These are phyloP conservation scores for Lasiosphaeris hirsuta DNA, from an alignment of 495 filamentous ascomycete species.

Conservation along the genomic window DNA sequence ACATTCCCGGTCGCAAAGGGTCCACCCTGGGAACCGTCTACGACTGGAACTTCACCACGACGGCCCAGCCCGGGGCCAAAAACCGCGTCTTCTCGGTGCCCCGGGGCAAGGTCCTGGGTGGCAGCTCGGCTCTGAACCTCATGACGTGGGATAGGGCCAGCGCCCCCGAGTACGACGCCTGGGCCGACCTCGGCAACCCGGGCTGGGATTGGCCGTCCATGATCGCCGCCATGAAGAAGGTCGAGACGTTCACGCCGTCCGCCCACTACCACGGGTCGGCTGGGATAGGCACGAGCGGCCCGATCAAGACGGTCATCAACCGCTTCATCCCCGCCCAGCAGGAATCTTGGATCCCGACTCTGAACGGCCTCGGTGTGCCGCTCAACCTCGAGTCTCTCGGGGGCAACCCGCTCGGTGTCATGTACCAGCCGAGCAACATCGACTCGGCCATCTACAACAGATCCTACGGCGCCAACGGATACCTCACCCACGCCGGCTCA, in stretches of 20 bases:
- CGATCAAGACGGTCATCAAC: constrained; percentile 34
- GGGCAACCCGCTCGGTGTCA: constrained; percentile 35
- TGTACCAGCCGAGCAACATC: constrained; percentile 36
- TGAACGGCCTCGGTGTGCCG: constrained; percentile 30
- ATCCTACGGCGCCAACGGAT: constrained; percentile 32
- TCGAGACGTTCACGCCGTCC: constrained; percentile 25
- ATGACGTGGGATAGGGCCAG: constrained; percentile 52
- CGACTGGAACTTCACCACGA: constrained; percentile 51
- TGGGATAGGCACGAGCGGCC: constrained; percentile 24
- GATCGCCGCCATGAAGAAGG: constrained; percentile 26
- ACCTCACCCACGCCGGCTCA: constrained; percentile 17
- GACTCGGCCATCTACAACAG: constrained; percentile 25
- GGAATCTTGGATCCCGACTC: constrained; percentile 28
- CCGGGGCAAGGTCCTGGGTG: constrained; percentile 48
- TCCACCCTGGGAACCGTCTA: constrained; percentile 41
- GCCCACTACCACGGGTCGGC: constrained; percentile 8
- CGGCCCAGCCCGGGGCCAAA: constrained; percentile 39
- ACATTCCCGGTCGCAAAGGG: constrained; percentile 35
- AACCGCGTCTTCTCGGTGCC: constrained; percentile 31
- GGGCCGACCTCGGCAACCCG: constrained; percentile 48
- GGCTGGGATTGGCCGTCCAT: constrained; percentile 53
- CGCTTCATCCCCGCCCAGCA: constrained; percentile 31
- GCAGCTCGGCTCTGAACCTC: constrained; percentile 32
- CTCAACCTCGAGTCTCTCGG: constrained; percentile 27
- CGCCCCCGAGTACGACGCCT: constrained; percentile 52